These are phyloP conservation scores for Exophiala bonariae DNA, from an alignment of 2,329 filamentous ascomycete species.

Conservation along the genomic window DNA sequence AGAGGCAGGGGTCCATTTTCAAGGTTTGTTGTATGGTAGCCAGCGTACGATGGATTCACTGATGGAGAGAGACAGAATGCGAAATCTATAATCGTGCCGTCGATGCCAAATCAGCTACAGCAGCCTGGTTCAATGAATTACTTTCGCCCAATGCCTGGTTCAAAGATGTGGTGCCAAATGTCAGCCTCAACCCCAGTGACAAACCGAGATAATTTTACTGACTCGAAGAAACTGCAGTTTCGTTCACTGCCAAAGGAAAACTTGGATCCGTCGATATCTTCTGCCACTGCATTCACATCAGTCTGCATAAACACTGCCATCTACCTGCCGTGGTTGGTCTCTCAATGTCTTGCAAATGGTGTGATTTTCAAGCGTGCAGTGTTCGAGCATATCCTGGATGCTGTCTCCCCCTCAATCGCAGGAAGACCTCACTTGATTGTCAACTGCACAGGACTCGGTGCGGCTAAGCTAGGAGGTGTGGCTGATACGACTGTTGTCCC, in stretches of 20 bases:
- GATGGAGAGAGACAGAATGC: conserved; percentile 42
- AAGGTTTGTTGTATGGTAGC: conserved; percentile 44
- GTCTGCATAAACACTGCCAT: conserved; percentile 89
- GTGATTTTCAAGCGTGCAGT: conserved; percentile 65
- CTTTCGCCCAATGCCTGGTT: conserved; percentile 72
- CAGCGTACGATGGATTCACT: too few species aligned
- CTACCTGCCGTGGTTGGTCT: conserved; percentile 82
- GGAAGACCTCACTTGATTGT: conserved; percentile 68
- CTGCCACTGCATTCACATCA: conserved; percentile 74
- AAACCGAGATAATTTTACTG: too few species aligned
- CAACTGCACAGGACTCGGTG: conserved; percentile 81
- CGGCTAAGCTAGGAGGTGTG: conserved; percentile 77
- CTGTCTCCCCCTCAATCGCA: conserved; percentile 59
- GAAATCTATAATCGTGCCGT: conserved; percentile 62
- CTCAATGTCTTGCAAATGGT: conserved; percentile 74
- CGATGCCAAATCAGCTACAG: conserved; percentile 57
- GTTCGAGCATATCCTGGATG: conserved; percentile 72
- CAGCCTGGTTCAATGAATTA: conserved; percentile 66
- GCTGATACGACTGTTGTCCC: conserved; percentile 72
- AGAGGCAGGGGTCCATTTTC: conserved; percentile 74
- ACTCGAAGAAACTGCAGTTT: conserved; percentile 47
- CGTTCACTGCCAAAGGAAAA: conserved; percentile 57
- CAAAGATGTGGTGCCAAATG: conserved; percentile 67
- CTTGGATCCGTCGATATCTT: conserved; percentile 66
- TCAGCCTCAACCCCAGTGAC: conserved; percentile 33